These are phyloP conservation scores for Obelidium mucronatum DNA, from an alignment of 192 early-diverging fungal species.

Conservation along the genomic window DNA sequence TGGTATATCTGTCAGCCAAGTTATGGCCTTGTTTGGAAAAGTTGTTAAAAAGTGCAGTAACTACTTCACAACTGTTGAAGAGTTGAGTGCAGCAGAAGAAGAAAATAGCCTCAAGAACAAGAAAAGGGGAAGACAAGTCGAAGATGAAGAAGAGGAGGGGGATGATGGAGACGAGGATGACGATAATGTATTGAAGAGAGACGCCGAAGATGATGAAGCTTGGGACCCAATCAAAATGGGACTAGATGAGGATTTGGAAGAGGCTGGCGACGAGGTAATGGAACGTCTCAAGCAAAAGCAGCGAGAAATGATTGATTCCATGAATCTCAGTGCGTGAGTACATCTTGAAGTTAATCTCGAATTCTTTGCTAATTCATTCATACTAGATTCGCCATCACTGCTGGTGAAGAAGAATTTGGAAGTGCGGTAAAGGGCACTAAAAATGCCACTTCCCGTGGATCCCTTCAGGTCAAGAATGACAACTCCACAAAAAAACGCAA, in stretches of 20 bases:
- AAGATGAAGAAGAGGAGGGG: conserved; percentile 43
- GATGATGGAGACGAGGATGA: conserved; percentile 21
- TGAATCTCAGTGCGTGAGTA: conserved; percentile 75
- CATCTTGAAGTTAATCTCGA: conserved; percentile 25
- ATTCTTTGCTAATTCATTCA: neutral
- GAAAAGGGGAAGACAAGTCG: conserved; percentile 26
- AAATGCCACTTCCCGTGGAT: conserved; percentile 48
- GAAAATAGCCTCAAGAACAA: conserved; percentile 41
- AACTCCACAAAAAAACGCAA: conserved; percentile 63
- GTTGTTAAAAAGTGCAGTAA: conserved; percentile 83
- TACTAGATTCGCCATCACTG: conserved; percentile 76
- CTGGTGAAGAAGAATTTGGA: conserved; percentile 75
- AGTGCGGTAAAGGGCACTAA: conserved; percentile 64
- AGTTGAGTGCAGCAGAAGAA: conserved; percentile 53
- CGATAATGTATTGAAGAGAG: conserved; percentile 63
- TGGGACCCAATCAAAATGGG: conserved; percentile 87
- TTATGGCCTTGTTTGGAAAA: conserved; percentile 95
- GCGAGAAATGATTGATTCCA: conserved; percentile 76
- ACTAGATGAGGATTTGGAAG: conserved; percentile 84
- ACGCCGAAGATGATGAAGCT: conserved; percentile 73
- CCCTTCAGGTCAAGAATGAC: conserved; percentile 79
- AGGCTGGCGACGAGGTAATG: conserved; percentile 80
- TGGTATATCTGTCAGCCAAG: conserved; percentile 79
- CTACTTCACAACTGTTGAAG: conserved; percentile 71
- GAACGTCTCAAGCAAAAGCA: conserved; percentile 74